Conservation (phyloP, 768 basidiomycete genomes). For the Asterophora lycoperdoides region DNA sequence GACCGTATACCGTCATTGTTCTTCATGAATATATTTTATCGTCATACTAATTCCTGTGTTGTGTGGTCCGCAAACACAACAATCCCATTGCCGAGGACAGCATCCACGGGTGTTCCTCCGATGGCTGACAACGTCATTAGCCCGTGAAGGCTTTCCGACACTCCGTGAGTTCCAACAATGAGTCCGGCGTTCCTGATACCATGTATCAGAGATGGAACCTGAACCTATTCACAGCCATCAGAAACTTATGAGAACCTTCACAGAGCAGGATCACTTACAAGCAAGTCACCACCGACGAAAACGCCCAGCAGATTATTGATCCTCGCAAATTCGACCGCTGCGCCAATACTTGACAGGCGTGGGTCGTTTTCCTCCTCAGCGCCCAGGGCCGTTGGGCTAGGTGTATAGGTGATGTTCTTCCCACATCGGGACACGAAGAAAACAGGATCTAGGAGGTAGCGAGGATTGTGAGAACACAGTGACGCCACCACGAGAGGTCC, state of each 20-base stretch:
- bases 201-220: conserved; percentile 86
- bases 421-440: conserved; percentile 93
- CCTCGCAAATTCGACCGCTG: conserved; percentile 91
- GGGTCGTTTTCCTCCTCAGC: conserved; percentile 42
- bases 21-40: conserved; percentile 1
- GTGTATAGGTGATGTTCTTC: conserved; percentile 37
- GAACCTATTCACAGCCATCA: conserved; percentile 44
- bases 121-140: conserved; percentile 32
- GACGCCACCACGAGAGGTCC: conserved; percentile 16
- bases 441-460: conserved; percentile 68
- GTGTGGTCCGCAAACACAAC: conserved; percentile 67
- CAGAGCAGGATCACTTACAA: conserved; percentile 52
- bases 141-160: conserved; percentile 37
- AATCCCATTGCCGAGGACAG: conserved; percentile 58
- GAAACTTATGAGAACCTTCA: conserved; percentile 12
- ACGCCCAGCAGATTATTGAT: conserved; percentile 91
- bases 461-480: neutral
- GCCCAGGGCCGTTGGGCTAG: conserved; percentile 35
- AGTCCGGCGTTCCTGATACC: conserved; percentile 87
- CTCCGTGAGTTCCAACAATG: conserved; percentile 81
- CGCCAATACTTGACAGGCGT: conserved; percentile 68
- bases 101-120: conserved; percentile 58
- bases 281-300: conserved; percentile 78
- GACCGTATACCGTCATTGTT: neutral
- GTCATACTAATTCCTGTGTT: conserved; percentile 40